phyloP scores from a whole-genome alignment of 2,329 filamentous ascomycete species.

The Ascosphaera aggregata region DNA sequence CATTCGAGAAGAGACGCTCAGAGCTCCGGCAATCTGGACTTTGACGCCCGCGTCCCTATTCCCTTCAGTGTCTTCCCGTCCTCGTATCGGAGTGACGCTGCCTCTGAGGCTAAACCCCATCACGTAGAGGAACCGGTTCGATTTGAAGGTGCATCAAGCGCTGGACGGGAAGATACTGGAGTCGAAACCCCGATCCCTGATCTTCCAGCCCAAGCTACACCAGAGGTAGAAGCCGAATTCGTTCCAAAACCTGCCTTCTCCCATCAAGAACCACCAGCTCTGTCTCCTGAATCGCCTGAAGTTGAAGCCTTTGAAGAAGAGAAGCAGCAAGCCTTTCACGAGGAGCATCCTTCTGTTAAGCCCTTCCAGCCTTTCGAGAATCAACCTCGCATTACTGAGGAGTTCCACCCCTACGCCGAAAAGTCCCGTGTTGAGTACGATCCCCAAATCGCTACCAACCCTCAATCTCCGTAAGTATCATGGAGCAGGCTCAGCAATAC shows the following conservation, averaged over 20 bases:
- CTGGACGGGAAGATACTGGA: conserved; percentile 97
- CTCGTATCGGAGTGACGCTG: conserved; percentile 65
- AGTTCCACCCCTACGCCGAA: conserved; percentile 9
- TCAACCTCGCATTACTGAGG: conserved; percentile 5
- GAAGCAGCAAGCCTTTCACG: conserved; percentile 11
- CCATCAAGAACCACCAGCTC: conserved; percentile 3
- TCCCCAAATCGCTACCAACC: background rate
- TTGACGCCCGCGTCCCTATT: conserved; percentile 97
- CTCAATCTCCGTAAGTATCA: background rate
- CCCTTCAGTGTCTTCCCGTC: conserved; percentile 99
- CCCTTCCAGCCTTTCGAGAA: conserved; percentile 1
- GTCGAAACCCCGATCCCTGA: conserved; percentile 41
- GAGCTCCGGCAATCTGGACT: conserved; percentile 96
- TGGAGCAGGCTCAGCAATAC: too few species aligned
- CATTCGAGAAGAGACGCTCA: conserved; percentile 48
- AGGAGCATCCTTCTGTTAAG: conserved; percentile 12
- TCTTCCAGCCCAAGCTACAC: conserved; percentile 45
- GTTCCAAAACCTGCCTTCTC: conserved; percentile 35
- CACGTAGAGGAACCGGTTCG: conserved; percentile 81
- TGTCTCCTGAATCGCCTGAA: conserved; percentile 1
- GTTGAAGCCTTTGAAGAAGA: conserved; percentile 12
- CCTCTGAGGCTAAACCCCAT: conserved; percentile 41
- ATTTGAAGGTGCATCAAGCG: conserved; percentile 46
- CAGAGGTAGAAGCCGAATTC: conserved; percentile 65
- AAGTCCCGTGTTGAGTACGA: conserved; percentile 4